Conservation (phyloP, 495 filamentous ascomycete species). For the Aspergillus hancockii region DNA sequence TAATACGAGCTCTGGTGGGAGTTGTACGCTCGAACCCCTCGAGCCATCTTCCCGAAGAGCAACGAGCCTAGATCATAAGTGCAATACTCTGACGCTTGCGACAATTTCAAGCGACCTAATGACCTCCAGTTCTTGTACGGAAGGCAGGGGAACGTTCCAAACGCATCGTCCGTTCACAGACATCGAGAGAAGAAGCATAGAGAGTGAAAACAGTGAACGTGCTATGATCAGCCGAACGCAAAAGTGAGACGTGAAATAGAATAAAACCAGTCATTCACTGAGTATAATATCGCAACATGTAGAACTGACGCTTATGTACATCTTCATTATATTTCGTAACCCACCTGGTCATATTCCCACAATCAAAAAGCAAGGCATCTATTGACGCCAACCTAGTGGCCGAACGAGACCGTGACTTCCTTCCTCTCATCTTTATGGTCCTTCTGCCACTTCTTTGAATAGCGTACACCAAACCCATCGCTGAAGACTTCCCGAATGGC, state of each 20-base stretch:
- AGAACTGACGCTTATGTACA: too few species aligned
- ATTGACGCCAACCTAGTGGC: neutral
- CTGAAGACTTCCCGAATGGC: conserved; percentile 45
- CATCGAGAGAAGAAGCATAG: neutral
- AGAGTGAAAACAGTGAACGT: neutral
- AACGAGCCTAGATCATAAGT: neutral
- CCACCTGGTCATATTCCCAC: too few species aligned
- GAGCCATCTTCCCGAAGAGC: neutral
- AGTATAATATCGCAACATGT: too few species aligned
- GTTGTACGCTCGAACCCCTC: neutral
- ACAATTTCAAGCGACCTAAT: neutral
- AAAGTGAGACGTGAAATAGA: neutral
- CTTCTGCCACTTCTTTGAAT: conserved; percentile 35
- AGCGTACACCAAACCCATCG: conserved; percentile 41
- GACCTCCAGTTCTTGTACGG: neutral
- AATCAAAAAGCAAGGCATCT: neutral
- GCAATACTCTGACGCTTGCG: neutral
- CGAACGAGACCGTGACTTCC: neutral
- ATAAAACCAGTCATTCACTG: too few species aligned
- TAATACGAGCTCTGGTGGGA: neutral
- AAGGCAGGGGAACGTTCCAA: too few species aligned
- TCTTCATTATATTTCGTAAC: too few species aligned
- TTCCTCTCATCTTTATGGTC: neutral
- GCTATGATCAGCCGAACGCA: conserved; percentile 3
- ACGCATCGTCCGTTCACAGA: too few species aligned